Conservation (phyloP, 2,329 filamentous ascomycete genomes). For the Curvularia verruculosa region DNA sequence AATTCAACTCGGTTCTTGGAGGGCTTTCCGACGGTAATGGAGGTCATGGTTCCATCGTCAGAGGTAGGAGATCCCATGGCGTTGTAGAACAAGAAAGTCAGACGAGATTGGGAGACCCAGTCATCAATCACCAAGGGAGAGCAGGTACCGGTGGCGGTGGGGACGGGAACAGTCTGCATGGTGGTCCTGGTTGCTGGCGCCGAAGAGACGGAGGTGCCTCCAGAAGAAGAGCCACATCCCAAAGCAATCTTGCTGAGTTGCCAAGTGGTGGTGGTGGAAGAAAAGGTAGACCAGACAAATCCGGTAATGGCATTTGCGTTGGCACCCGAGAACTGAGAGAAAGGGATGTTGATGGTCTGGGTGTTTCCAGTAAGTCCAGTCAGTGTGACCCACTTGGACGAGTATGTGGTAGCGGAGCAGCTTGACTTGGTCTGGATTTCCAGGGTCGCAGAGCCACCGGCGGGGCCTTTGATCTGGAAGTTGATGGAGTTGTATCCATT, state of each 20-base stretch:
- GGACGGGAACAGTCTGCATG: slow-evolving; percentile 7
- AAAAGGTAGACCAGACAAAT: slow-evolving; percentile 54
- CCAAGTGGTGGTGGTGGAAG: slow-evolving; percentile 51
- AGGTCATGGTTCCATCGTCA: slow-evolving; percentile 64
- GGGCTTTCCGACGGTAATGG: slow-evolving; percentile 59
- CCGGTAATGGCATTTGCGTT: slow-evolving; percentile 58
- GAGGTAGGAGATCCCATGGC: slow-evolving; percentile 62
- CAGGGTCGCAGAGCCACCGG: slow-evolving; percentile 50
- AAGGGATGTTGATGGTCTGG: slow-evolving; percentile 59
- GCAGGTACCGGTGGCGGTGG: slow-evolving; percentile 47
- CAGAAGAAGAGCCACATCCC: slow-evolving; percentile 44
- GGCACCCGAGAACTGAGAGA: slow-evolving; percentile 58
- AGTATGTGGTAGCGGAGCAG: slow-evolving; percentile 51
- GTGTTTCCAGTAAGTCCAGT: slow-evolving; percentile 56
- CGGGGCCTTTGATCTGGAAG: slow-evolving; percentile 56
- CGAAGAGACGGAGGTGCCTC: slow-evolving; percentile 4
- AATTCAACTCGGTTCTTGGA: slow-evolving; percentile 57
- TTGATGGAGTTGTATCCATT: slow-evolving; percentile 57
- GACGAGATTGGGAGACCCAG: slow-evolving; percentile 66
- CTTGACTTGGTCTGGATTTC: slow-evolving; percentile 58
- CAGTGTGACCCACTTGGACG: slow-evolving; percentile 55
- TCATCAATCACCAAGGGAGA: slow-evolving; percentile 61
- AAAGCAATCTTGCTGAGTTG: slow-evolving; percentile 58
- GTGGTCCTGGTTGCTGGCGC: slow-evolving; percentile 5
- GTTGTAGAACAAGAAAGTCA: slow-evolving; percentile 68